Percentiles rank a stretch among this genome's conserved stretches.
phyloP scores from a whole-genome alignment of 2,329 filamentous ascomycete species.

The Phialophora macrospora region DNA sequence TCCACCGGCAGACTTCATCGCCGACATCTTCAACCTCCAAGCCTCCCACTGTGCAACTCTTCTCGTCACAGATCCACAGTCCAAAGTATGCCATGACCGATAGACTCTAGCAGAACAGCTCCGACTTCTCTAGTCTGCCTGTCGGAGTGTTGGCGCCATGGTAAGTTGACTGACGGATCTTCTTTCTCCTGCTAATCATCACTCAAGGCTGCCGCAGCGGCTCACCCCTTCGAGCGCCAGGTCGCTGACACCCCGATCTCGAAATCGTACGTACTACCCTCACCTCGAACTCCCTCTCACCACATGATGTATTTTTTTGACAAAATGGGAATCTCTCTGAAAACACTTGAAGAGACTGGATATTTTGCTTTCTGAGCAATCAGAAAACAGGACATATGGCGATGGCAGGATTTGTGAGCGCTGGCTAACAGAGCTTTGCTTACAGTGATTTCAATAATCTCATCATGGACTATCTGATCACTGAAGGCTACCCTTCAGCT shows the following conservation, averaged over 20 bases:
- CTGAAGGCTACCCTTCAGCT: constrained; percentile 90
- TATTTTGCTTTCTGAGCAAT: constrained; percentile 74
- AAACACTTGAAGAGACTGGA: constrained; percentile 81
- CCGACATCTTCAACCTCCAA: background rate
- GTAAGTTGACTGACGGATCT: constrained; percentile 9
- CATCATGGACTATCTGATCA: constrained; percentile 95
- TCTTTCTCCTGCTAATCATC: constrained; percentile 11
- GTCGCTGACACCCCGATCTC: constrained; percentile 83
- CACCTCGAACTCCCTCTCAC: constrained; percentile 44
- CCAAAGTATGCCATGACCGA: constrained; percentile 2
- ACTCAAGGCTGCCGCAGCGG: constrained; percentile 29
- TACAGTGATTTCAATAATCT: constrained; percentile 89
- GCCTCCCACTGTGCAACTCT: background rate
- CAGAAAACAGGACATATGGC: constrained; percentile 8
- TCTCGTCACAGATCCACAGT: background rate
- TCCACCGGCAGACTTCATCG: constrained; percentile 20
- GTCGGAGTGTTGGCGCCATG: constrained; percentile 9
- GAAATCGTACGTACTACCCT: constrained; percentile 74
- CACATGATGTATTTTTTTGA: constrained; percentile 80
- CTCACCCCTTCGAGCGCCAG: constrained; percentile 72
- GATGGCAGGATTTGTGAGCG: constrained; percentile 13
- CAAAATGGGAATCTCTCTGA: constrained; percentile 99
- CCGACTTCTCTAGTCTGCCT: background rate
- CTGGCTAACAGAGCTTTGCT: constrained; percentile 39
- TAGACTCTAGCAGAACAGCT: background rate